Evolutionary conservation across 305 asterid genomes (phyloP).

Genomic region (Andrographis paniculata): DNA sequence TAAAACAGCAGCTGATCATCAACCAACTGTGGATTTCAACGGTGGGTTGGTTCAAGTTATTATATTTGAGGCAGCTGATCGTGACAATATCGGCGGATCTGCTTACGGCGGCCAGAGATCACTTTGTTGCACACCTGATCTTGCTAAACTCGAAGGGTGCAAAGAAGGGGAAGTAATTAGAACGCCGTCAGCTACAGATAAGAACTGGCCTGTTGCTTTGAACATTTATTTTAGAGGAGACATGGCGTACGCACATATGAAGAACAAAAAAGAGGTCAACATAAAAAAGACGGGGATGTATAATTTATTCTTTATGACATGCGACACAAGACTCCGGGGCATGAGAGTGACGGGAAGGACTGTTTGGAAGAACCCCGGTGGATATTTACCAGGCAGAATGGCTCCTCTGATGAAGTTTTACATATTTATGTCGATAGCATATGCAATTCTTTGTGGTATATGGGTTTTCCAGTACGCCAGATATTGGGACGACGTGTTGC

Average conservation of each 20-base stretch:
- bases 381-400: slow-evolving; percentile 97
- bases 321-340: slow-evolving; percentile 84
- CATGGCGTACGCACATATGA: slow-evolving; percentile 48
- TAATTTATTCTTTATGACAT: slow-evolving; percentile 87
- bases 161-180: slow-evolving; percentile 80
- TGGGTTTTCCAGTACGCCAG: slow-evolving; percentile 87
- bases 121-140: slow-evolving; percentile 92
- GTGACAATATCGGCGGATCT: slow-evolving; percentile 93
- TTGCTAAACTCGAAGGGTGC: slow-evolving; percentile 93
- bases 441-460: slow-evolving; percentile 52
- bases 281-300: slow-evolving; percentile 84
- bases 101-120: slow-evolving; percentile 98
- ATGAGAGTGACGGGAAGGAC: slow-evolving; percentile 77
- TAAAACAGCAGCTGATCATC: slow-evolving; percentile 51
- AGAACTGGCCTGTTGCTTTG: slow-evolving; percentile 70
- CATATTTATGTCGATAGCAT: slow-evolving; percentile 58
- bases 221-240: slow-evolving; percentile 62
- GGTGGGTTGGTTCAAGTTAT: slow-evolving; percentile 83
- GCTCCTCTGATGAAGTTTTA: slow-evolving; percentile 85
- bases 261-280: slow-evolving; percentile 55
- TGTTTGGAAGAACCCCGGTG: slow-evolving; percentile 85
- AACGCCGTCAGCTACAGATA: slow-evolving; percentile 54
- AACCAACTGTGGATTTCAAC: slow-evolving; percentile 43
- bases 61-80: slow-evolving; percentile 83
- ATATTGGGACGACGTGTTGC: slow-evolving; percentile 75